Conservation (phyloP, 495 filamentous ascomycete species). For the Halenospora varia region DNA sequence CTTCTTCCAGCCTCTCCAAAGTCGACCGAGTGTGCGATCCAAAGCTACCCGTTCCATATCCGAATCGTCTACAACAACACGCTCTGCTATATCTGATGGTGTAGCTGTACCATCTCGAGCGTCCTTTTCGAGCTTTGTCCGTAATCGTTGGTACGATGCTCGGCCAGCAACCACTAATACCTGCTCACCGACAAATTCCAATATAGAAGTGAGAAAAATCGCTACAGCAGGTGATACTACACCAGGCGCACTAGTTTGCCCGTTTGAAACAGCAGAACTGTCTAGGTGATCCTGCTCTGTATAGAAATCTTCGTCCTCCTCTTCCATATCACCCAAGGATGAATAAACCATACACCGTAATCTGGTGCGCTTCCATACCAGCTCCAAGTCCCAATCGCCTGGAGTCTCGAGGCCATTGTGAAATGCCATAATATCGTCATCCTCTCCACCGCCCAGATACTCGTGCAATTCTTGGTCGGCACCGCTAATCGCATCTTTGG, state of each 20-base stretch:
- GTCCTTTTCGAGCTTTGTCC: conserved; percentile 45
- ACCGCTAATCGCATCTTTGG: conserved; percentile 77
- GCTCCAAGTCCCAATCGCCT: conserved; percentile 76
- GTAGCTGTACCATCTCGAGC: conserved; percentile 40
- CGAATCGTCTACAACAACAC: conserved; percentile 77
- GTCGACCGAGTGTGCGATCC: conserved; percentile 76
- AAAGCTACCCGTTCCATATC: conserved; percentile 94
- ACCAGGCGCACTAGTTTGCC: conserved; percentile 46
- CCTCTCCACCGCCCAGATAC: conserved; percentile 75
- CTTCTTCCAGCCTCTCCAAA: conserved; percentile 97
- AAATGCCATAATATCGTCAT: conserved; percentile 58
- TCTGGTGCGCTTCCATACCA: conserved; percentile 86
- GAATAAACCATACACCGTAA: conserved; percentile 98
- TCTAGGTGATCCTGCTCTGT: conserved; percentile 68
- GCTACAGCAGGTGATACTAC: conserved; percentile 88
- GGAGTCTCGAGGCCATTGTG: conserved; percentile 46
- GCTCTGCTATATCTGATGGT: conserved; percentile 45
- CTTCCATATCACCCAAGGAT: conserved; percentile 92
- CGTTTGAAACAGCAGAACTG: conserved; percentile 34
- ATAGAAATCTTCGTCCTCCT: conserved; percentile 89
- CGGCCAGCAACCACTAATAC: conserved; percentile 83
- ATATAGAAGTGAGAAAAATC: conserved; percentile 90
- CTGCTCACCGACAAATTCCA: conserved; percentile 93
- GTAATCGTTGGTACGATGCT: conserved; percentile 72
- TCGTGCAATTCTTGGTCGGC: conserved; percentile 90